Evolutionary conservation across 192 early-diverging fungal genomes (phyloP).

Genomic region (Backusella morwellensis): DNA sequence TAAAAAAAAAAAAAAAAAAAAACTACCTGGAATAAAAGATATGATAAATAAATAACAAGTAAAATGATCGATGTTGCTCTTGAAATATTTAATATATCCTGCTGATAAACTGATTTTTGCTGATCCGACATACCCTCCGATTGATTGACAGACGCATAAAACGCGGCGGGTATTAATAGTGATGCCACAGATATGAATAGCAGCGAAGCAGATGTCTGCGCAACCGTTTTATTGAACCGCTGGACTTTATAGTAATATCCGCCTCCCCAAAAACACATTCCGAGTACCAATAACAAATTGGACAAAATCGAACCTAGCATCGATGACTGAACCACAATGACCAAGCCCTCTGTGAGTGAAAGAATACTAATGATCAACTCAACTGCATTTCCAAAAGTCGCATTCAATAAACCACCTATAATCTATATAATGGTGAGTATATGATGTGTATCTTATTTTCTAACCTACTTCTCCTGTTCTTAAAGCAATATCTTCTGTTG

Average conservation of each 20-base stretch:
- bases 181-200: slow-evolving; percentile 66
- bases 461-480: slow-evolving; percentile 58
- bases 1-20: slow-evolving; percentile 9
- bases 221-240: slow-evolving; percentile 60
- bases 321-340: slow-evolving; percentile 86
- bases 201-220: slow-evolving; percentile 71
- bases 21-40: slow-evolving; percentile 58
- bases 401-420: slow-evolving; percentile 85
- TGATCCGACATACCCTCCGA: not conserved
- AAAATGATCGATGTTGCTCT: slow-evolving; percentile 68
- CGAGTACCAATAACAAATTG: slow-evolving; percentile 85
- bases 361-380: slow-evolving; percentile 83
- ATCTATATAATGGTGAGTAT: slow-evolving; percentile 29
- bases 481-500: slow-evolving; percentile 80
- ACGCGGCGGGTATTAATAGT: slow-evolving; percentile 70
- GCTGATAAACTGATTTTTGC: not conserved
- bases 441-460: not conserved
- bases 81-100: slow-evolving; percentile 56
- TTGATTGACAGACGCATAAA: slow-evolving; percentile 34
- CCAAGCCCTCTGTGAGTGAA: slow-evolving; percentile 73
- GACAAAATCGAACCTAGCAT: slow-evolving; percentile 89
- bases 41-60: slow-evolving; percentile 63
- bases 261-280: slow-evolving; percentile 84
- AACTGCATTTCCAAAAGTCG: slow-evolving; percentile 63
- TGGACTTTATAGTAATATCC: slow-evolving; percentile 78